Evolutionary conservation across 352 stramenopile genomes (phyloP), one percentile per base, ranked within the genome.

Genomic region (Phytophthora quininea): DNA sequence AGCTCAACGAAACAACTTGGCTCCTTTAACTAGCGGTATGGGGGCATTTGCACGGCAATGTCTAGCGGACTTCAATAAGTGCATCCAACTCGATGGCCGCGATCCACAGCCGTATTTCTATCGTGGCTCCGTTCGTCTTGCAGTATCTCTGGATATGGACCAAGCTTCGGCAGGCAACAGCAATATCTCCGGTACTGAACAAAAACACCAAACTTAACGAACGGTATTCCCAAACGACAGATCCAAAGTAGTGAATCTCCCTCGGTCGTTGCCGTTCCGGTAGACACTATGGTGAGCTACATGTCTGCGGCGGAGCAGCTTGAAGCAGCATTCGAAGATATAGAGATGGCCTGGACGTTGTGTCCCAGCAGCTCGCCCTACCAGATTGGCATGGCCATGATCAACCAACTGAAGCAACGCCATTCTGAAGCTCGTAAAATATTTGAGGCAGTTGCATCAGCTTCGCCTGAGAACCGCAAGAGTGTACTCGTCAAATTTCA

Each of bases 51-150:
- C 74, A n/a, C 83, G 80, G 10, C 62, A 78, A 51, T 90, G 80
- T 42, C 69, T 92, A 30, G 70, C 73, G 4, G 86, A 95, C 55
- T 87, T 95, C 33, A 92, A 92, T 51, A 72, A 74, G 32, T 81
- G 79, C 30, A 87, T 95, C 59, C 80, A 92, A 54, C 71, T 95
- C 15, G 85, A 93, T 38, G 83, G 86, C 24, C 86, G 80, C 6
- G 84, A 93, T 45, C 80, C 85, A 0, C 78, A 92, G 56, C 75
- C 83, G 30, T 93, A 93, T 65, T 93, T 91, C 60, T 92, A 92
- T 33, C 76, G 86, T 10, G 86, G 86, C 1, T 88, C 83, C 2
- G 77, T 91, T 24, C 80, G 85, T 2, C 70, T 95, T 10, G 77
- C 82, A 29, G 62, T 95, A 7, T 77, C 78, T 8, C 72, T 95